Conservation (phyloP, 106 monocot genomes). For the Platanthera zijinensis region DNA sequence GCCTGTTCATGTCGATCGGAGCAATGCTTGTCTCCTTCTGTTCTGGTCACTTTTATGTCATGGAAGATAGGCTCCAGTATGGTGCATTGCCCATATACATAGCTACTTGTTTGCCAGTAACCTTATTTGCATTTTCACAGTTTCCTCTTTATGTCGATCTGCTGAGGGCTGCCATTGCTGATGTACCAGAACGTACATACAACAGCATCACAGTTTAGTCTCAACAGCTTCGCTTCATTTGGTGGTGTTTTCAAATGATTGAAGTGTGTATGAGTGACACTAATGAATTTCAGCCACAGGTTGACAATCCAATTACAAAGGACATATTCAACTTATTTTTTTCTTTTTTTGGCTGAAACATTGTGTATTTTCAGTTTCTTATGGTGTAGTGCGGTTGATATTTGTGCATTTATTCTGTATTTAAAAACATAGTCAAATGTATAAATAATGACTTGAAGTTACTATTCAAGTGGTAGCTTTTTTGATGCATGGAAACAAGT, state of each 20-base stretch:
- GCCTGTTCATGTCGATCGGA: slow-evolving; percentile 11
- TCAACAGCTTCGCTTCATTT: background rate
- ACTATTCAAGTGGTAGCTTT: no score
- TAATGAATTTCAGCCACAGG: background rate
- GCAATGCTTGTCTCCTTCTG: slow-evolving; percentile 15
- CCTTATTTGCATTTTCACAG: slow-evolving; percentile 8
- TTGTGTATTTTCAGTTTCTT: background rate
- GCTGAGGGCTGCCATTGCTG: slow-evolving; percentile 5
- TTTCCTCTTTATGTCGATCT: slow-evolving; percentile 12
- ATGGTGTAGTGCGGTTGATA: no score
- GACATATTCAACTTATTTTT: background rate
- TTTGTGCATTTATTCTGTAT: no score
- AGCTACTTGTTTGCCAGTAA: background rate
- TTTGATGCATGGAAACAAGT: no score
- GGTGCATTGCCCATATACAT: slow-evolving; percentile 12
- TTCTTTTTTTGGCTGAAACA: background rate
- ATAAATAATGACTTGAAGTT: no score
- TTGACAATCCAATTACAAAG: background rate
- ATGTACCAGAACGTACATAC: slow-evolving; percentile 8
- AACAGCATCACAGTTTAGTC: background rate
- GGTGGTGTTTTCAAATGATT: background rate
- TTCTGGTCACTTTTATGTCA: slow-evolving; percentile 12
- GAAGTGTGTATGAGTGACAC: background rate
- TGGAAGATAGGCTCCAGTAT: slow-evolving; percentile 12
- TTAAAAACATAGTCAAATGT: no score